These are phyloP conservation scores for Lichtheimia corymbifera DNA, from an alignment of 371 early-diverging fungal species.

Conservation along the genomic window DNA sequence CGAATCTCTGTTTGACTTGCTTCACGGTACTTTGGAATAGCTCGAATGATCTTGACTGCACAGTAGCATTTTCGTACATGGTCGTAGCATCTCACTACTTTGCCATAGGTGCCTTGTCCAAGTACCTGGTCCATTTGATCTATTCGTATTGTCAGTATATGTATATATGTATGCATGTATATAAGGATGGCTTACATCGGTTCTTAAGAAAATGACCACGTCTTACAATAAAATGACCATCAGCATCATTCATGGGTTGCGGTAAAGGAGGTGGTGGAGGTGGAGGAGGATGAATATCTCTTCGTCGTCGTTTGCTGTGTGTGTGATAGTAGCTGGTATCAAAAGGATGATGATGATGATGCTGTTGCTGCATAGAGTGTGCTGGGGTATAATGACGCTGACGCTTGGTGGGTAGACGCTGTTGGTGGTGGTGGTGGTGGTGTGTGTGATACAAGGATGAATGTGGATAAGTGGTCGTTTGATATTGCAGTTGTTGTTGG, in stretches of 20 bases:
- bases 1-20: constrained; percentile 90
- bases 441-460: too few species aligned
- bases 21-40: constrained; percentile 93
- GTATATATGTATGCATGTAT: not conserved
- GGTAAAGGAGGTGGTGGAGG: too few species aligned
- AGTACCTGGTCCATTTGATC: constrained; percentile 80
- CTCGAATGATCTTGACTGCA: constrained; percentile 87
- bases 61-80: constrained; percentile 52
- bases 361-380: too few species aligned
- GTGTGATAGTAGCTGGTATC: too few species aligned
- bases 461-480: too few species aligned
- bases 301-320: too few species aligned
- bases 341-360: too few species aligned
- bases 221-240: constrained; percentile 88
- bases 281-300: too few species aligned
- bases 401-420: too few species aligned
- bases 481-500: too few species aligned
- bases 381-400: too few species aligned
- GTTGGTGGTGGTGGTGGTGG: too few species aligned
- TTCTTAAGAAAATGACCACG: constrained; percentile 72
- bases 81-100: constrained; percentile 90
- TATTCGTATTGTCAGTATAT: constrained; percentile 15
- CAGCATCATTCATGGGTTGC: constrained; percentile 60
- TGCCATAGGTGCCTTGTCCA: constrained; percentile 98
- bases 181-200: constrained; percentile 60